Evolutionary conservation across 257 asterid genomes (phyloP).

Genomic region (Prunella vulgaris): DNA sequence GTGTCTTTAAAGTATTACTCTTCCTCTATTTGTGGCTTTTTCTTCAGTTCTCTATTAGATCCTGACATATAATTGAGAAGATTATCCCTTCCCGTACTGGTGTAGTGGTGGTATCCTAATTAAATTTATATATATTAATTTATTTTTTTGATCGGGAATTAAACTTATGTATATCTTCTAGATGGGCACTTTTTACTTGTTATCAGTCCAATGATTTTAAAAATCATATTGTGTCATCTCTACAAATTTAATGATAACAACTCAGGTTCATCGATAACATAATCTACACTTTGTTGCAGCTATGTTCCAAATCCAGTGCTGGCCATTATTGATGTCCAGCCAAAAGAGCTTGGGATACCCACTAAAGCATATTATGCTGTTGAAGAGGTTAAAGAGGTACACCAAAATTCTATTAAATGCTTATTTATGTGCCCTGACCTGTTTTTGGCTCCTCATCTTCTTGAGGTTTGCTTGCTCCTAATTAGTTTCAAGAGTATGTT

Average conservation of each 20-base stretch:
- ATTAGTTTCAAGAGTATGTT: not conserved
- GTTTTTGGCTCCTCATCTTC: not conserved
- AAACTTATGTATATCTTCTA: too few species aligned
- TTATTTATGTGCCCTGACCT: not conserved
- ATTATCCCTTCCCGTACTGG: not conserved
- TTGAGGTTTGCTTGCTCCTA: not conserved
- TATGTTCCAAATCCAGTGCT: constrained; percentile 83
- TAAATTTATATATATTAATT: too few species aligned
- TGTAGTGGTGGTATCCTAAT: not conserved
- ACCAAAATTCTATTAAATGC: not conserved
- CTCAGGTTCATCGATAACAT: too few species aligned
- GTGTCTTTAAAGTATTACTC: not conserved
- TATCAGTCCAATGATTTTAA: too few species aligned
- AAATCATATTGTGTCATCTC: not conserved
- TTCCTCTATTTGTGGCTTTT: not conserved
- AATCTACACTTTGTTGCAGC: constrained; percentile 35
- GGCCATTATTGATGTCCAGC: constrained; percentile 88
- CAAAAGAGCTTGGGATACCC: constrained; percentile 88
- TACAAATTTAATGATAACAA: not conserved
- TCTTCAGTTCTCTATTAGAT: not conserved
- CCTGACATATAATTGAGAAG: not conserved
- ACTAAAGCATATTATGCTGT: constrained; percentile 90
- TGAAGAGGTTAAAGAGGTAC: constrained; percentile 93
- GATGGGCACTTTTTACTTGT: too few species aligned
- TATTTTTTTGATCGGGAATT: too few species aligned